phyloP scores from a whole-genome alignment of 176 grass and related monocot genomes.

The Musa troglodytarum region DNA sequence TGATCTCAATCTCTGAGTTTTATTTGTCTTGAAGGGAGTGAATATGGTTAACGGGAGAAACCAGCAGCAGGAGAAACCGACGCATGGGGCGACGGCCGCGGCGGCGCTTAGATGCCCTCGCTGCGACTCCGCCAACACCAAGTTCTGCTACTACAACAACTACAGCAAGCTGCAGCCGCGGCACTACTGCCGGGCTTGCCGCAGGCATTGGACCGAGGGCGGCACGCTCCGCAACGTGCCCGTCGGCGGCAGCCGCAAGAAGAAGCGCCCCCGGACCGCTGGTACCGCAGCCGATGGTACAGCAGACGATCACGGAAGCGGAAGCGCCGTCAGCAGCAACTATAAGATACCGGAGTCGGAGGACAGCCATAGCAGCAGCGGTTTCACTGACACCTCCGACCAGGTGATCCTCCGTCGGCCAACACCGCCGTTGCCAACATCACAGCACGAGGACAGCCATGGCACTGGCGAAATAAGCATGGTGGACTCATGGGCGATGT shows the following conservation, averaged over 20 bases:
- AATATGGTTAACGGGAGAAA: background rate
- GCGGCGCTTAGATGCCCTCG: constrained; percentile 58
- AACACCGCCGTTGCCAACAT: background rate
- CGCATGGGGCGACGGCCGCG: background rate
- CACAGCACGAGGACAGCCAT: too few species aligned
- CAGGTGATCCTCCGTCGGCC: background rate
- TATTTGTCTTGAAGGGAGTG: background rate
- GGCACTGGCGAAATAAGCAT: background rate
- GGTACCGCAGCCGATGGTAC: background rate
- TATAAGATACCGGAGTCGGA: background rate
- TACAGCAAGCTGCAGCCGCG: constrained; percentile 84
- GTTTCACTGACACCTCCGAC: background rate
- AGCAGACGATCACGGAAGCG: too few species aligned
- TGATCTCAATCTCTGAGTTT: background rate
- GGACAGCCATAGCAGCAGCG: background rate
- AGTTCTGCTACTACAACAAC: constrained; percentile 99
- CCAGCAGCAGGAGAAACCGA: background rate
- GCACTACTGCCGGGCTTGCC: constrained; percentile 83
- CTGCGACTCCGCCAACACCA: constrained; percentile 70
- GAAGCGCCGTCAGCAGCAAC: background rate
- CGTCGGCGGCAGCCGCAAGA: constrained; percentile 46
- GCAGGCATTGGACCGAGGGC: constrained; percentile 91
- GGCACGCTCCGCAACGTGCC: constrained; percentile 82
- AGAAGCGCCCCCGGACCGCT: constrained; percentile 46
- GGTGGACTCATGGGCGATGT: background rate